These are phyloP conservation scores for Fusarium ramigenum DNA, from an alignment of 2,329 filamentous ascomycete genomes.

Conservation along the genomic window DNA sequence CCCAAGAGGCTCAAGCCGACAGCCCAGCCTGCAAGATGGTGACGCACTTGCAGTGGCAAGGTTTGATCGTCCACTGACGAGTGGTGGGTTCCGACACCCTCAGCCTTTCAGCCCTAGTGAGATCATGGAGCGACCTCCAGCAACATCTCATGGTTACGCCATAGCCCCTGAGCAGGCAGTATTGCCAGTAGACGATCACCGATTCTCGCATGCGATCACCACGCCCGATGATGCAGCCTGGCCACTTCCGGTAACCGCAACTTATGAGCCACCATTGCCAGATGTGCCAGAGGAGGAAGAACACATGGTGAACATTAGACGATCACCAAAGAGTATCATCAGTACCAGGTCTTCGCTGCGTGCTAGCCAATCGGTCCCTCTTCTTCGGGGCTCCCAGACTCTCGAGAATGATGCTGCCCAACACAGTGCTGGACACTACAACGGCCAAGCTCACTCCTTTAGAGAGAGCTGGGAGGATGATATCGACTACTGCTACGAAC, in stretches of 20 bases:
- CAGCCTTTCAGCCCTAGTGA: constrained; percentile 51
- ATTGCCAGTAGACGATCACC: constrained; percentile 21
- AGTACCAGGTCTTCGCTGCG: constrained; percentile 63
- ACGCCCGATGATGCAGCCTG: constrained; percentile 55
- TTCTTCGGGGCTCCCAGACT: constrained; percentile 58
- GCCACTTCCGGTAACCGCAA: constrained; percentile 46
- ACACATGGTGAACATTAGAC: constrained; percentile 49
- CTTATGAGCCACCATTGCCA: constrained; percentile 58
- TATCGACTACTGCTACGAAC: constrained; percentile 76
- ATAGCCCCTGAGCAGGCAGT: constrained; percentile 14
- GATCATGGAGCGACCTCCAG: constrained; percentile 27
- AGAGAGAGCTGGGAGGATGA: constrained; percentile 72
- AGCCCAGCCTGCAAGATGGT: constrained; percentile 56
- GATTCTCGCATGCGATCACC: constrained; percentile 53
- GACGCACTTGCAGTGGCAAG: constrained; percentile 49
- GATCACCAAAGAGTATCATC: constrained; percentile 55
- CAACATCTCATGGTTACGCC: constrained; percentile 23
- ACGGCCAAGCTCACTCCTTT: constrained; percentile 42
- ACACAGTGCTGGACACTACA: constrained; percentile 29
- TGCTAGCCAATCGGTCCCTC: constrained; percentile 64
- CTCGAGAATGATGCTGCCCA: constrained; percentile 53
- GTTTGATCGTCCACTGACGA: constrained; percentile 57
- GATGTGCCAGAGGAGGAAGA: constrained; percentile 74
- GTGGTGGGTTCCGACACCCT: constrained; percentile 56
- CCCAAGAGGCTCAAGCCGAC: constrained; percentile 65